These are phyloP conservation scores for Acorus calamus DNA, from an alignment of 106 monocot genomes.

Conservation along the genomic window DNA sequence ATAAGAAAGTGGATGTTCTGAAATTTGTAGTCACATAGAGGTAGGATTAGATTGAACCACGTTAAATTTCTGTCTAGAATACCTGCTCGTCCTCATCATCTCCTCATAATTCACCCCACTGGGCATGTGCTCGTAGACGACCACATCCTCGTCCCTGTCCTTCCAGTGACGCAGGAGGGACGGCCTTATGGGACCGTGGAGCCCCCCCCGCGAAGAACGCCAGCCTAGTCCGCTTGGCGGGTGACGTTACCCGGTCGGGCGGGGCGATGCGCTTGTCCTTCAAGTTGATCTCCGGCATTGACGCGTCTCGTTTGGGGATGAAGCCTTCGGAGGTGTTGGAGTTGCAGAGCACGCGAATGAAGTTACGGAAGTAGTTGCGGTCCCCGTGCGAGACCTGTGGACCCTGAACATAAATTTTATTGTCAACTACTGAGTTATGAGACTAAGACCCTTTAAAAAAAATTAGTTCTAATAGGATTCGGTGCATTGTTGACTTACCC, in stretches of 20 bases:
- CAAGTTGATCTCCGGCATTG: conserved; percentile 60
- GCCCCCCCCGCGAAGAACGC: conserved; percentile 81
- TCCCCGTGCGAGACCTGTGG: conserved; percentile 16
- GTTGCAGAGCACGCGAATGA: conserved; percentile 38
- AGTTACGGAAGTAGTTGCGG: conserved; percentile 11
- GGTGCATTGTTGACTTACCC: conserved; percentile 13
- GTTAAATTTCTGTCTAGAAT: too few species aligned
- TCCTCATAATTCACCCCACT: conserved; percentile 19
- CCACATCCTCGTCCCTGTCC: conserved; percentile 33
- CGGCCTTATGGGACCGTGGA: conserved; percentile 52
- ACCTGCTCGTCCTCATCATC: conserved; percentile 32
- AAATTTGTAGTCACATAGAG: too few species aligned
- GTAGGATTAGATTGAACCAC: too few species aligned
- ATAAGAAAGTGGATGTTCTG: too few species aligned
- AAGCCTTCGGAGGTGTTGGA: conserved; percentile 88
- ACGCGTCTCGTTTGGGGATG: conserved; percentile 42
- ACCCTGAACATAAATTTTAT: conserved; percentile 6
- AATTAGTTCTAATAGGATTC: not conserved
- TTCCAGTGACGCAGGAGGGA: conserved; percentile 45
- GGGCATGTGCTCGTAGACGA: conserved; percentile 61
- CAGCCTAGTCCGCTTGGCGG: conserved; percentile 21
- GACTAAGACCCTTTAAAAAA: conserved; percentile 6
- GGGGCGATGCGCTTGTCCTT: conserved; percentile 15
- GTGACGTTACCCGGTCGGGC: not conserved
- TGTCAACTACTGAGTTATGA: not conserved